These are phyloP conservation scores for Malania oleifera DNA, from an alignment of 164 flowering plant genomes.

Conservation along the genomic window DNA sequence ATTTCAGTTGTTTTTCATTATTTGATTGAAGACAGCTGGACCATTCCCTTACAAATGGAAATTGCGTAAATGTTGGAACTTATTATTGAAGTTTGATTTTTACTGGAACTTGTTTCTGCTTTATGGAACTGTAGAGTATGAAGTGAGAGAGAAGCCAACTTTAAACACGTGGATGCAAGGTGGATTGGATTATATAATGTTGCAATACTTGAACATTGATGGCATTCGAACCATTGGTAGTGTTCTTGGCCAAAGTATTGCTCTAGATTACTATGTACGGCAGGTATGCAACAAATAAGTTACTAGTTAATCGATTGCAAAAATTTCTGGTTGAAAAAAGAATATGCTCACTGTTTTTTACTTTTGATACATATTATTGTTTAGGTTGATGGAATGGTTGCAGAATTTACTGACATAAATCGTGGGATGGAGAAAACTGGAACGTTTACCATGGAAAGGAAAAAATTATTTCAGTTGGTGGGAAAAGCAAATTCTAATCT, in stretches of 20 bases:
- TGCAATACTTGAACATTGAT: conserved; percentile 79
- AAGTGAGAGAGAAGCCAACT: conserved; percentile 78
- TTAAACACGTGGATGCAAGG: conserved; percentile 87
- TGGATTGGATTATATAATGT: conserved; percentile 80
- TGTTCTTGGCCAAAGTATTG: conserved; percentile 98
- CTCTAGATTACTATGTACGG: conserved; percentile 92
- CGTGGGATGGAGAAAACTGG: conserved; percentile 96
- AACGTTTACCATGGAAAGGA: conserved; percentile 86
- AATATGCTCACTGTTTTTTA: background rate
- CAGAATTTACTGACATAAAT: conserved; percentile 91
- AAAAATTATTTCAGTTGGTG: conserved; percentile 86
- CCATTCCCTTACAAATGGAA: background rate
- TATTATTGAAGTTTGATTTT: background rate
- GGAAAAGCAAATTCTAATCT: conserved; percentile 96
- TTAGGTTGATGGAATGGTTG: conserved; percentile 98
- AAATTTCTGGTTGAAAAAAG: background rate
- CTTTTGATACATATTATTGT: conserved; percentile 1
- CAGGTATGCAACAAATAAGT: conserved; percentile 43
- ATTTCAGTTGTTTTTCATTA: too few relatives aligned
- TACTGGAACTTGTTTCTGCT: background rate
- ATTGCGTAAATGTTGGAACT: background rate
- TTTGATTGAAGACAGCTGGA: too few relatives aligned
- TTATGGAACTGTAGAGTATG: conserved; percentile 53
- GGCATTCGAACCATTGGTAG: conserved; percentile 93
- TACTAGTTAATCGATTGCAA: background rate